phyloP scores from a whole-genome alignment of 352 stramenopile species.

The Aphanomyces invadans region DNA sequence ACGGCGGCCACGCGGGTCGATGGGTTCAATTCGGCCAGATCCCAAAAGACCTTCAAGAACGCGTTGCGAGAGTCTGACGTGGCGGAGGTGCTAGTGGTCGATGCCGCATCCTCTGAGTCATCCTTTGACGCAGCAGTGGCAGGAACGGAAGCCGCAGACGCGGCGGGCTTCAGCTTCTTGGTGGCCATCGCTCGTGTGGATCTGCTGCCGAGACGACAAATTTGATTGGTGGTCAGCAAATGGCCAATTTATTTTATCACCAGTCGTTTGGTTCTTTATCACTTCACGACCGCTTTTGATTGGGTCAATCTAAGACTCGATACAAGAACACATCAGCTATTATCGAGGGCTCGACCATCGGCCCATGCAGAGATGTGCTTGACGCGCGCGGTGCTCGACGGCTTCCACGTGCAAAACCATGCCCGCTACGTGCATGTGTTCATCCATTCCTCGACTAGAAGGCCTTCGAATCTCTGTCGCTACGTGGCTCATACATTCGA shows the following conservation, averaged over 20 bases:
- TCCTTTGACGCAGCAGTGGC: not conserved
- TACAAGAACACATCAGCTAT: not conserved
- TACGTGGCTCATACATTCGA: too few species aligned
- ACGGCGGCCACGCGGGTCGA: constrained; percentile 46
- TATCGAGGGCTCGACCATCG: too few species aligned
- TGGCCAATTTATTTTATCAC: constrained; percentile 12
- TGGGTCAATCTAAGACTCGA: not conserved
- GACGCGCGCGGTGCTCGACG: too few species aligned
- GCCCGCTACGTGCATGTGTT: too few species aligned
- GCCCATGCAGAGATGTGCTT: too few species aligned
- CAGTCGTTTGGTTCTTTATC: not conserved
- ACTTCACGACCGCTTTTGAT: not conserved
- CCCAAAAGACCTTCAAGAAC: constrained; percentile 87
- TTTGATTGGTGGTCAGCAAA: constrained; percentile 11
- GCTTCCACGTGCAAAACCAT: too few species aligned
- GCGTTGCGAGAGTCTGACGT: constrained; percentile 5
- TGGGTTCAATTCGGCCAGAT: constrained; percentile 65
- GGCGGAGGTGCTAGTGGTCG: not conserved
- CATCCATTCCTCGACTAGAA: too few species aligned
- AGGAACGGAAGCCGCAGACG: not conserved
- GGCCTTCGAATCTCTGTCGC: too few species aligned
- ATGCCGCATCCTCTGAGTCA: not conserved
- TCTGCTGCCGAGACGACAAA: constrained; percentile 10
- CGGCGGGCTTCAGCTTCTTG: not conserved
- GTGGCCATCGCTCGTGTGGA: constrained; percentile 1